These are phyloP conservation scores for Petunia secreta DNA, from an alignment of 257 asterid species.

Conservation along the genomic window DNA sequence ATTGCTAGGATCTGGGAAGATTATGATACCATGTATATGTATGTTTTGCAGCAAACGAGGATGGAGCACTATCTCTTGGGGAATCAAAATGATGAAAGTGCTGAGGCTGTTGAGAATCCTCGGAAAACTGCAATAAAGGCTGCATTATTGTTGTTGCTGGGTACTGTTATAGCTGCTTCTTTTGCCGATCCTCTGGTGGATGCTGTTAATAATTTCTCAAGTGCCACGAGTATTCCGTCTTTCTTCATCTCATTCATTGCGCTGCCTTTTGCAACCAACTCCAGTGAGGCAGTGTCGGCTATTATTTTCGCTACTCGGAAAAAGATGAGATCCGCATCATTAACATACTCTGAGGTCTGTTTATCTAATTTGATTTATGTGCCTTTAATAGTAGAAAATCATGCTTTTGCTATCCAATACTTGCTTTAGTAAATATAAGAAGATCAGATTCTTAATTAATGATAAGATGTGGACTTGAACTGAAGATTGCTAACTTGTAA, in stretches of 20 bases:
- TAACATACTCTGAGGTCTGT: slow-evolving; percentile 93
- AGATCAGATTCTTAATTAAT: background rate
- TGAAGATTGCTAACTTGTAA: background rate
- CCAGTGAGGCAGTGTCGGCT: slow-evolving; percentile 95
- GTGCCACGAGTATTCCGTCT: slow-evolving; percentile 79
- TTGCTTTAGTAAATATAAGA: background rate
- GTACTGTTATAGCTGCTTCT: slow-evolving; percentile 83
- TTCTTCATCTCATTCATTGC: slow-evolving; percentile 90
- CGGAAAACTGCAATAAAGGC: slow-evolving; percentile 61
- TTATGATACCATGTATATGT: slow-evolving; percentile 21
- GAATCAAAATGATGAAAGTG: slow-evolving; percentile 58
- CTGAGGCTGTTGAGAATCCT: slow-evolving; percentile 61
- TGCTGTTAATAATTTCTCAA: slow-evolving; percentile 81
- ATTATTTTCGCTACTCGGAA: slow-evolving; percentile 83
- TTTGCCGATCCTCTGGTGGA: slow-evolving; percentile 96
- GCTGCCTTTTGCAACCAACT: slow-evolving; percentile 93
- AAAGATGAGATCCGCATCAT: slow-evolving; percentile 72
- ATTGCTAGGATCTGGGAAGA: background rate
- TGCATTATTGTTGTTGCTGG: slow-evolving; percentile 62
- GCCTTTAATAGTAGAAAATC: background rate
- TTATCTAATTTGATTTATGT: background rate
- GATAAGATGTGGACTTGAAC: background rate
- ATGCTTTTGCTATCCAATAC: background rate
- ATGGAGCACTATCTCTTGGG: slow-evolving; percentile 70
- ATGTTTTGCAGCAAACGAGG: slow-evolving; percentile 68